Base-by-base conservation (phyloP, 2,329 filamentous ascomycete species). In the Aphanocladium album region DNA sequence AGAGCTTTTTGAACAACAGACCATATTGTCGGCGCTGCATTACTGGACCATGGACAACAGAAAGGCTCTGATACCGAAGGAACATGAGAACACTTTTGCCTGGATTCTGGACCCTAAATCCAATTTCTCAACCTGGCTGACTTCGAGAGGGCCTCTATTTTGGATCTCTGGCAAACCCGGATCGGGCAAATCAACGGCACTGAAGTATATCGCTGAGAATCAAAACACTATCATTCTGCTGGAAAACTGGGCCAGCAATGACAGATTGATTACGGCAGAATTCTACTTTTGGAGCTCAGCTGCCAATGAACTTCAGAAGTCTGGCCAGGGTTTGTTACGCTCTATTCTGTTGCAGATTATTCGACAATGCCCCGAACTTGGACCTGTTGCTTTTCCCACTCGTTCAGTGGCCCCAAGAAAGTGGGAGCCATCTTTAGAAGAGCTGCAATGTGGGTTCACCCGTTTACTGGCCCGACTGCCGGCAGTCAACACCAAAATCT, bases 11-110 rank as follows among this genome's bases (percentile, higher is more conserved):
- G 35, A 39, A 16, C 11, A 39, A 39, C 35, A 39, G 12, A 16
- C 12, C 11, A 17, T 39, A 3, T 39, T 39, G 12, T 39, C 35
- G 16, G 16, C 35, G 9, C 16, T 39, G 6, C 35, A 39, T 11
- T 39, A 6, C 12, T 39, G 35, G 35, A 39, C 35, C 35, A 39
- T 66, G 64, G 64, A 66, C 62, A 1, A 11, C 59, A 8, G 35
- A 16, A 12, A 39, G 12, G 16, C 11, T 14, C 35, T 39, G 5
- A 39, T 39, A 12, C 35, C 35, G 3, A 39, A 39, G 12, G 35
- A 39, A 39, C 35, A 39, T 39, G 35, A 39, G 16, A 16, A 39
- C 12, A 39, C 35, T 17, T 39, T 39, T 39, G 5, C 35, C 4
- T 39, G 35, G 35, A 39, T 39, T 6, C 16, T 39, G 35, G 35